Percentiles rank a stretch among this genome's conserved stretches.
phyloP scores from a whole-genome alignment of 495 filamentous ascomycete species.

The Penicillium atrosanguineum region DNA sequence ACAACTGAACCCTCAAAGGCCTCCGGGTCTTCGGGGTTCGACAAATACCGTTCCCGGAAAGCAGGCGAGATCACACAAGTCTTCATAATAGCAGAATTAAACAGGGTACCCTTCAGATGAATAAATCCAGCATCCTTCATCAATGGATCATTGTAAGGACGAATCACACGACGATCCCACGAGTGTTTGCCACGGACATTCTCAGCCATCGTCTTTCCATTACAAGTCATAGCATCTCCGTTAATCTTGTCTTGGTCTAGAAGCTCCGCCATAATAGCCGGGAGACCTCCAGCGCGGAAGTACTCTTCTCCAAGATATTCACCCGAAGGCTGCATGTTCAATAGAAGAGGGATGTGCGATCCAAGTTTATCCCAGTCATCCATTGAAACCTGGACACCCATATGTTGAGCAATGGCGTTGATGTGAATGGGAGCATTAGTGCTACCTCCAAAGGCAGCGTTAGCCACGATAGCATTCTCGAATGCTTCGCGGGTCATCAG shows the following conservation, averaged over 20 bases:
- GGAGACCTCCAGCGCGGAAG: constrained; percentile 52
- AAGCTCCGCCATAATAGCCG: constrained; percentile 52
- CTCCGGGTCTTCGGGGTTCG: constrained; percentile 48
- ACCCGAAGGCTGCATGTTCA: constrained; percentile 56
- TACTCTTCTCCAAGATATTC: constrained; percentile 53
- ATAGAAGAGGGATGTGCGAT: constrained; percentile 46
- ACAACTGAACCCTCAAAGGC: constrained; percentile 51
- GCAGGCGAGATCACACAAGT: constrained; percentile 52
- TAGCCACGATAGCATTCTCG: constrained; percentile 53
- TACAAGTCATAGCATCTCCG: constrained; percentile 40
- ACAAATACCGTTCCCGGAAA: constrained; percentile 46
- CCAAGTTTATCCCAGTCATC: constrained; percentile 55
- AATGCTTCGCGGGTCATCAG: constrained; percentile 55
- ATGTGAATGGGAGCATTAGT: constrained; percentile 58
- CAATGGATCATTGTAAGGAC: constrained; percentile 43
- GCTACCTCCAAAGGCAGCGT: constrained; percentile 54
- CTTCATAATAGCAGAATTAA: constrained; percentile 57
- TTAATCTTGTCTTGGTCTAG: constrained; percentile 46
- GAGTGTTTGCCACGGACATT: constrained; percentile 43
- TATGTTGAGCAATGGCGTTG: constrained; percentile 54
- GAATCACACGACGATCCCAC: constrained; percentile 46
- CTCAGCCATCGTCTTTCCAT: constrained; percentile 38
- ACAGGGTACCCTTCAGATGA: constrained; percentile 50
- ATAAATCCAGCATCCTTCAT: constrained; percentile 49
- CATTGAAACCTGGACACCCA: constrained; percentile 47